A percentile compares a stretch with the other conserved stretches of the same genome.
phyloP scores from a whole-genome alignment of 371 early-diverging fungal genomes.

The Syncephalastrum racemosum region DNA sequence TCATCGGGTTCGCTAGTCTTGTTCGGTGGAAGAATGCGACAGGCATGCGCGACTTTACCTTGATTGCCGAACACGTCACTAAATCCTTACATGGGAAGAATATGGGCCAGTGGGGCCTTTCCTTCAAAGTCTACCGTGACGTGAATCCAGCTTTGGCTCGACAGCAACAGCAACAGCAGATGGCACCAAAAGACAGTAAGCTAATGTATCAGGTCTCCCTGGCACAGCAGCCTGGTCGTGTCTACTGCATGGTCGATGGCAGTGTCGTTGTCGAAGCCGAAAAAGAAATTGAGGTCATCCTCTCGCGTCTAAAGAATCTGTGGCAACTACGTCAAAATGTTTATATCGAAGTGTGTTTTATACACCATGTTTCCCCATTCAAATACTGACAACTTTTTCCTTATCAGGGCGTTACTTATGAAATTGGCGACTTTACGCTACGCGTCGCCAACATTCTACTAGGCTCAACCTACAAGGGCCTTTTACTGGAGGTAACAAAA shows the following conservation, averaged over 20 bases:
- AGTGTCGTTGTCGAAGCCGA: constrained; percentile 54
- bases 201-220: constrained; percentile 47
- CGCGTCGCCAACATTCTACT: constrained; percentile 51
- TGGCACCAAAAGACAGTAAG: constrained; percentile 33
- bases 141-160: constrained; percentile 19
- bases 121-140: constrained; percentile 49
- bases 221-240: constrained; percentile 45
- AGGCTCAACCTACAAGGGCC: constrained; percentile 50
- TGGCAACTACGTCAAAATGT: constrained; percentile 51
- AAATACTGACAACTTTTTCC: neutral
- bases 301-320: constrained; percentile 48
- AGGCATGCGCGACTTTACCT: constrained; percentile 50
- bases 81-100: constrained; percentile 51
- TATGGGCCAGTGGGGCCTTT: constrained; percentile 47
- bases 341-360: constrained; percentile 36
- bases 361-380: neutral
- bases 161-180: constrained; percentile 16
- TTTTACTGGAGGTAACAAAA: constrained; percentile 42
- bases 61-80: constrained; percentile 48
- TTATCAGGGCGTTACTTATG: constrained; percentile 47
- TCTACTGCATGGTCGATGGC: constrained; percentile 57
- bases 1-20: constrained; percentile 20
- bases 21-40: constrained; percentile 58
- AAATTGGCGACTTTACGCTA: constrained; percentile 53
- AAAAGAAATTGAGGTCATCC: constrained; percentile 46